Evolutionary conservation across 78 protist species (phyloP).

Genomic region (Dictyostelium firmibasis): DNA sequence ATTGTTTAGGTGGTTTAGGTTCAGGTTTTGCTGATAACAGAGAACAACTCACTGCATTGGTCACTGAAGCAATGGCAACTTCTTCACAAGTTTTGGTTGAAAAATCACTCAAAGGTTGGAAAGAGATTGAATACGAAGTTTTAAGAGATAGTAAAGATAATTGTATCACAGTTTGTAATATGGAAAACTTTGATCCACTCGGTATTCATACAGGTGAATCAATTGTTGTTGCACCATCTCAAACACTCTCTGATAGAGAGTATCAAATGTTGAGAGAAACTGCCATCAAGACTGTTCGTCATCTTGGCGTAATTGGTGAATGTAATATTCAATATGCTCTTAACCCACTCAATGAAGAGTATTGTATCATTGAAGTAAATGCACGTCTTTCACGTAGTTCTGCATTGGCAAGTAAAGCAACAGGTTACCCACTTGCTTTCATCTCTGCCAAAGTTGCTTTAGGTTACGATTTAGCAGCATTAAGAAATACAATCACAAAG

Average conservation of each 20-base stretch:
- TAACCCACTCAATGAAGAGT: constrained; percentile 93
- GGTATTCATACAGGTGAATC: constrained; percentile 99
- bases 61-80: constrained; percentile 84
- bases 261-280: constrained; percentile 95
- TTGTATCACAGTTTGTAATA: constrained; percentile 99
- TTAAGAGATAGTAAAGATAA: constrained; percentile 97
- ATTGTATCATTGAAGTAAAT: constrained; percentile 95
- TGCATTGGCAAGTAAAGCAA: constrained; percentile 98
- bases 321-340: constrained; percentile 98
- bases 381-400: constrained; percentile 97
- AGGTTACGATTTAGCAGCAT: constrained; percentile 82
- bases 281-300: constrained; percentile 94
- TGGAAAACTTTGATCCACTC: constrained; percentile 99
- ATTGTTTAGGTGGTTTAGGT: constrained; percentile 98
- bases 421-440: constrained; percentile 98
- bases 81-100: constrained; percentile 95
- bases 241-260: constrained; percentile 96
- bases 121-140: constrained; percentile 99
- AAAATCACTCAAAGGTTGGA: constrained; percentile 97
- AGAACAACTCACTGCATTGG: constrained; percentile 80
- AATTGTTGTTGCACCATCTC: constrained; percentile 99
- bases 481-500: constrained; percentile 92
- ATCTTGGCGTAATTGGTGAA: constrained; percentile 98
- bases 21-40: constrained; percentile 94
- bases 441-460: constrained; percentile 98